phyloP scores from a whole-genome alignment of 768 basidiomycete genomes.

The Floccularia luteovirens region DNA sequence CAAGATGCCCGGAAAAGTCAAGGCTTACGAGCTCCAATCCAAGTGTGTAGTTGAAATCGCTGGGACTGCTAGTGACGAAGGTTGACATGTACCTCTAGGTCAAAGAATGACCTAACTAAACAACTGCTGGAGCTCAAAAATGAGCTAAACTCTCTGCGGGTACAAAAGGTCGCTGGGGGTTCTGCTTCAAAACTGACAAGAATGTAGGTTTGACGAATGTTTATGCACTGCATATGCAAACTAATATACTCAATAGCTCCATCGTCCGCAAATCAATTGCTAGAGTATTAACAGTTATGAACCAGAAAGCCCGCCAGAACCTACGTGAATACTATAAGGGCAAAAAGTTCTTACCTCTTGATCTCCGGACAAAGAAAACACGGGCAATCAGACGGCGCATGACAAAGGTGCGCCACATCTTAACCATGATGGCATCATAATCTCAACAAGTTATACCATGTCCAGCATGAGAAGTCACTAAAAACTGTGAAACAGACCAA shows the following conservation, averaged over 20 bases:
- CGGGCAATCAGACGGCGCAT: slow-evolving; percentile 95
- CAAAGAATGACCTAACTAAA: slow-evolving; percentile 94
- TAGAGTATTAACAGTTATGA: slow-evolving; percentile 96
- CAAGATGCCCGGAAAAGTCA: slow-evolving; percentile 87
- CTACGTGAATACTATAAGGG: slow-evolving; percentile 96
- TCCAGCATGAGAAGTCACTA: slow-evolving; percentile 71
- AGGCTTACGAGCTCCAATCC: slow-evolving; percentile 93
- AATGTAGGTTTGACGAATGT: slow-evolving; percentile 59
- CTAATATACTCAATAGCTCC: slow-evolving; percentile 42
- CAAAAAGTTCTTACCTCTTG: slow-evolving; percentile 95
- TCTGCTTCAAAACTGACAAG: slow-evolving; percentile 93
- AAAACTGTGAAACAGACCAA: slow-evolving; percentile 93
- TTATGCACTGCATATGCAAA: background rate
- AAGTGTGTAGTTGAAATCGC: slow-evolving; percentile 49
- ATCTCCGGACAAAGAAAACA: slow-evolving; percentile 97
- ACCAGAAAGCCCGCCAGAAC: slow-evolving; percentile 96
- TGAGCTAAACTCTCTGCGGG: slow-evolving; percentile 89
- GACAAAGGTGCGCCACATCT: slow-evolving; percentile 60
- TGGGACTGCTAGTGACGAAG: background rate
- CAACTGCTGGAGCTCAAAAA: slow-evolving; percentile 91
- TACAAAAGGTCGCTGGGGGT: slow-evolving; percentile 97
- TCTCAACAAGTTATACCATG: slow-evolving; percentile 1
- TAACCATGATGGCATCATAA: background rate
- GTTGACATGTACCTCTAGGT: slow-evolving; percentile 40
- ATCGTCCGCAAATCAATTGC: slow-evolving; percentile 98